Conservation (phyloP, 352 stramenopile genomes). For the Globisporangium polare region DNA sequence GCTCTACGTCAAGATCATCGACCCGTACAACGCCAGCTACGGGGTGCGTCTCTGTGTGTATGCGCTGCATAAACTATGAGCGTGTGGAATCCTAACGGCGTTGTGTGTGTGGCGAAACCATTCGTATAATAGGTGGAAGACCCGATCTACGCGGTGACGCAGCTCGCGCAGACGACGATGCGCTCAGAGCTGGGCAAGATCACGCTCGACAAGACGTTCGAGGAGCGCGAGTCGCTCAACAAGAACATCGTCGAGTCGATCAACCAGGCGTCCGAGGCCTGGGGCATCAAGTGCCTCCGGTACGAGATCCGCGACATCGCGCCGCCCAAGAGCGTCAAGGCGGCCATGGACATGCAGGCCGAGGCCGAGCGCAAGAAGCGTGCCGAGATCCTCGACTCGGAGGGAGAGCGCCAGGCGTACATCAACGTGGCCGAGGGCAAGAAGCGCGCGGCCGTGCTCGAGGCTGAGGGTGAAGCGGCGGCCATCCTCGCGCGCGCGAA, state of each 20-base stretch:
- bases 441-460: conserved; percentile 81
- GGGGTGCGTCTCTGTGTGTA: conserved; percentile 22
- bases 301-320: conserved; percentile 92
- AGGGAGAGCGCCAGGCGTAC: conserved; percentile 79
- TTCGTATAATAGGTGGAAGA: conserved; percentile 59
- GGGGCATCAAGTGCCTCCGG: conserved; percentile 88
- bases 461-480: conserved; percentile 83
- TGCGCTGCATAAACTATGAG: not conserved
- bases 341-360: conserved; percentile 92
- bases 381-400: conserved; percentile 89
- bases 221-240: conserved; percentile 91
- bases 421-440: conserved; percentile 91
- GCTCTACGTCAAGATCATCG: conserved; percentile 90
- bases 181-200: conserved; percentile 91
- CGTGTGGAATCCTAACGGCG: not conserved
- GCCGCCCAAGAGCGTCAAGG: conserved; percentile 80
- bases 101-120: not conserved
- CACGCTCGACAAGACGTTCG: conserved; percentile 92
- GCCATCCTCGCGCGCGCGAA: conserved; percentile 80
- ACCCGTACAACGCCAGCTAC: conserved; percentile 88
- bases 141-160: conserved; percentile 86
- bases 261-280: conserved; percentile 87
- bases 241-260: conserved; percentile 89
- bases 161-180: conserved; percentile 92
- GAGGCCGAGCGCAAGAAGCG: conserved; percentile 90